phyloP scores from a whole-genome alignment of 2,329 filamentous ascomycete genomes.

The Penicillium sp. region DNA sequence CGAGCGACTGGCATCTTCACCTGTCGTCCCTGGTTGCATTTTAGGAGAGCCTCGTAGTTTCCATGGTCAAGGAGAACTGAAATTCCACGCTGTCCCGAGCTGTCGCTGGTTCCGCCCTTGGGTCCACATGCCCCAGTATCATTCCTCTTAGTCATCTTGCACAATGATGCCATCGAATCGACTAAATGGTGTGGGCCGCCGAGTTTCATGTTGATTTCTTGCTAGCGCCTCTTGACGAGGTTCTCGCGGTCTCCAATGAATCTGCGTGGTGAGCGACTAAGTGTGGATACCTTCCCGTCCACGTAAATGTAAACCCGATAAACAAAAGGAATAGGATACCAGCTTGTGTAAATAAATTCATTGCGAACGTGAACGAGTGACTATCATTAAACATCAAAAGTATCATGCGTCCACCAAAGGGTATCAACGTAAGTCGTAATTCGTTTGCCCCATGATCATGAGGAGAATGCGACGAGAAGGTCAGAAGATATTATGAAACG shows the following conservation, averaged over 20 bases:
- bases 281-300: no score
- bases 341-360: not conserved
- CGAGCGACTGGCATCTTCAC: not conserved
- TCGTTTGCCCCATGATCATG: conserved; percentile 13
- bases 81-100: not conserved
- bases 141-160: not conserved
- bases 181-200: not conserved
- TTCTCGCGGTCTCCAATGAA: not conserved
- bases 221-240: not conserved
- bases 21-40: conserved; percentile 5
- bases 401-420: conserved; percentile 17
- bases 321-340: no score
- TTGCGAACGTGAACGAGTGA: conserved; percentile 6
- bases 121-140: not conserved
- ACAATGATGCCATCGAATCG: not conserved
- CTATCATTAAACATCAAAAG: conserved; percentile 8
- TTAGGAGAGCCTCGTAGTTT: not conserved
- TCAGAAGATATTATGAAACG: conserved; percentile 8
- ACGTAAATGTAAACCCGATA: no score
- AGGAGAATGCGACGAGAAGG: conserved; percentile 16
- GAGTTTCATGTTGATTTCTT: not conserved
- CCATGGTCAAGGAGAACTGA: not conserved
- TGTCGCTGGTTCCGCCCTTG: not conserved
- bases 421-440: conserved; percentile 28
- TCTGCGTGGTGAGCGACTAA: not conserved